These are phyloP conservation scores for Colletotrichum sp. DNA, from an alignment of 2,329 filamentous ascomycete genomes.

Conservation along the genomic window DNA sequence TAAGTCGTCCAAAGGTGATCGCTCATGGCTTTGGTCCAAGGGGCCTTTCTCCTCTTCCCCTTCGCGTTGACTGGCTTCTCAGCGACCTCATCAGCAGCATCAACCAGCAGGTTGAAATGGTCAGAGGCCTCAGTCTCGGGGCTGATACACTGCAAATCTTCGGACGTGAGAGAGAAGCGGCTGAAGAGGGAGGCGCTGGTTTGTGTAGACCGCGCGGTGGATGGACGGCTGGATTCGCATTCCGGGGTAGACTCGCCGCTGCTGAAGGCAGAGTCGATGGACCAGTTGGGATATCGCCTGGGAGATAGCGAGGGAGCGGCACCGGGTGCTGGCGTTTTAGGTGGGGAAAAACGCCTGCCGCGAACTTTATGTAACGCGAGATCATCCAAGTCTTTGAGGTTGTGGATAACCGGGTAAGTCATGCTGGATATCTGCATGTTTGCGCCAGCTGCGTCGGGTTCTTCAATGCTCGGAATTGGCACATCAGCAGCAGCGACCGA, in stretches of 20 bases:
- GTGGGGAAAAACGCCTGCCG: conserved; percentile 54
- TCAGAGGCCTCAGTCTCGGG: conserved; percentile 49
- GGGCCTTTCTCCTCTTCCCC: conserved; percentile 52
- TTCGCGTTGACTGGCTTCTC: conserved; percentile 5
- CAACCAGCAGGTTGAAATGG: conserved; percentile 19
- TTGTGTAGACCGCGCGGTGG: conserved; percentile 63
- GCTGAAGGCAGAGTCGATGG: conserved; percentile 60
- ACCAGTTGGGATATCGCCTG: conserved; percentile 62
- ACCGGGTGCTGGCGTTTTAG: conserved; percentile 63
- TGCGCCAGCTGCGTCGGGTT: conserved; percentile 44
- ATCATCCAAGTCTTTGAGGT: conserved; percentile 37
- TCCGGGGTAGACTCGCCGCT: conserved; percentile 64
- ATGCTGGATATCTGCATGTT: conserved; percentile 50
- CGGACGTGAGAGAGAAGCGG: conserved; percentile 59
- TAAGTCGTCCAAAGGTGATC: conserved; percentile 71
- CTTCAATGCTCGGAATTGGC: conserved; percentile 69
- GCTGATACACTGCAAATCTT: conserved; percentile 60
- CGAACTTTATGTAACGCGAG: conserved; percentile 38
- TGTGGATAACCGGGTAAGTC: conserved; percentile 35
- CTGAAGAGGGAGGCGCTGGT: conserved; percentile 64
- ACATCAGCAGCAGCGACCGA: conserved; percentile 70
- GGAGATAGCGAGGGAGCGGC: conserved; percentile 47
- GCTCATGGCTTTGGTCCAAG: conserved; percentile 70
- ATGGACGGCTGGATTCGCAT: conserved; percentile 64
- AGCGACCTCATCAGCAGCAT: background rate